Base-by-base conservation (phyloP, 441 rosid species). In the Isatis lusitanica region DNA sequence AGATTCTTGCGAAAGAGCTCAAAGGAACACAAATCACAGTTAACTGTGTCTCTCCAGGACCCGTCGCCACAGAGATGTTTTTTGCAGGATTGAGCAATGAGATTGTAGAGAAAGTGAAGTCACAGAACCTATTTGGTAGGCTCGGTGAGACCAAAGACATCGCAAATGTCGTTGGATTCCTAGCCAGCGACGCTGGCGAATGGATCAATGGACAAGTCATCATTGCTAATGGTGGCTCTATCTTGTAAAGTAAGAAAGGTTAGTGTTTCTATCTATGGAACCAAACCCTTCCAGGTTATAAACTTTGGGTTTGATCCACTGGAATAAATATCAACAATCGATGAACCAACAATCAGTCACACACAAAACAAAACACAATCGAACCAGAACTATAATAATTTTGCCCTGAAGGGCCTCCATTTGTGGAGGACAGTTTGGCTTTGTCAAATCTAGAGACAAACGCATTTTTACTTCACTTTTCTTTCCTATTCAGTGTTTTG, bases 211-310 rank as follows among this genome's bases (percentile, higher is more conserved):
- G 58, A 11, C 58, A 52, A 52, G 58, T 52, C 16, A 52, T 12
- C 16, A 6, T 52, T 52, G 58, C 58, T 53, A 83, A 87, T 60
- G 87, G 87, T 24, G 94, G 90, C 33, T 86, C 26, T 43, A 51
- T 66, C 33, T 74, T 40, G 61, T 71, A 62, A 62, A 9, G 9
- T 48, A 28, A 40, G 51, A 46, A 52, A 21, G 15, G 66, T 59
- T 36, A 31, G 38, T 59, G 26, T 38, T 1, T 52, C 24, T 21
- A 21, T 21, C 2, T 63, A 13, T 33, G 1, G 4, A 33, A 33
- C 16, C 26, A 33, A 26, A 26, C 28, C 33, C 33, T 4, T 30
- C 33, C 33, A 3, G 33, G 6, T 30, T 30, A 4, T 30, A 30
- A 30, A 30, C 6, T 30, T 3, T 30, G 33, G 33, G 6, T 38